Percentiles rank a stretch among this genome's conserved stretches.
Conservation (phyloP, 305 asterid species). For the Fraxinus ornus region DNA sequence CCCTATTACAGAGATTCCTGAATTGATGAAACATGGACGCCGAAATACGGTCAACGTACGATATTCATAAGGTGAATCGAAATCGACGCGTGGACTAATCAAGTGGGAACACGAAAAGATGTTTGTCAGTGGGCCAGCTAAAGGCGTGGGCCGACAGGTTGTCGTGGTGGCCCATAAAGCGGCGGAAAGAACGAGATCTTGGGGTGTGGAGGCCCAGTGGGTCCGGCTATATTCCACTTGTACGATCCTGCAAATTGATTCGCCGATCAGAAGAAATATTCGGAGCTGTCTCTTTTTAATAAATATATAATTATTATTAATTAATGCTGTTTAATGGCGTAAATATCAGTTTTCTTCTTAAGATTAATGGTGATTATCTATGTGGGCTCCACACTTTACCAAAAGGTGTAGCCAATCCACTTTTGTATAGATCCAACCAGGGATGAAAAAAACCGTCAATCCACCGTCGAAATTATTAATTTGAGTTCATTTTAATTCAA, state of each 20-base stretch:
- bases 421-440: background rate
- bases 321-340: background rate
- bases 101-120: constrained; percentile 27
- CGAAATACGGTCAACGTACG: background rate
- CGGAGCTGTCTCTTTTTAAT: constrained; percentile 26
- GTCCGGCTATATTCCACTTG: constrained; percentile 11
- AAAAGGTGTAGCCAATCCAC: background rate
- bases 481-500: too few species aligned
- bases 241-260: constrained; percentile 21
- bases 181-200: constrained; percentile 30
- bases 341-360: background rate
- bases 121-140: constrained; percentile 41
- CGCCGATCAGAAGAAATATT: constrained; percentile 31
- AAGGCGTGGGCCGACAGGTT: constrained; percentile 53
- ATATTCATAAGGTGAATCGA: constrained; percentile 1
- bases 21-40: background rate
- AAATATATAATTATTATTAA: background rate
- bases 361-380: background rate
- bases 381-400: background rate
- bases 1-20: background rate
- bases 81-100: constrained; percentile 24
- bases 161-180: constrained; percentile 33
- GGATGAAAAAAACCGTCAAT: background rate
- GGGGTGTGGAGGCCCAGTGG: background rate
- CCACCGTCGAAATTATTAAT: background rate